Evolutionary conservation across 331 rosid genomes (phyloP).

Genomic region (Pyracantha coccinea): DNA sequence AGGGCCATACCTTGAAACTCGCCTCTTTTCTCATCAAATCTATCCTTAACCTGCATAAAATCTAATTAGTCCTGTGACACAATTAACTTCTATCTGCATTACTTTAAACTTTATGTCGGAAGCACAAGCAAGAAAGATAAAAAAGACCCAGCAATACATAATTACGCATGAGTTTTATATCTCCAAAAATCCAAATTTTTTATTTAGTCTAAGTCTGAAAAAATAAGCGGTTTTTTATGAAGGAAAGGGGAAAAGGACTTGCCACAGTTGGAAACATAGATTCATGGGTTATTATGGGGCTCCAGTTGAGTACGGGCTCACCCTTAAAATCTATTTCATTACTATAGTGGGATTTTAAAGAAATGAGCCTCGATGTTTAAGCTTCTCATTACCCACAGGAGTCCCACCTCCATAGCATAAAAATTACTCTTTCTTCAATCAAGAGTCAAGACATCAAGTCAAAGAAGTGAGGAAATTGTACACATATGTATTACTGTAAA

Average conservation of each 20-base stretch:
- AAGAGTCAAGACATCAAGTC: not conserved
- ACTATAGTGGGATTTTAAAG: too few relatives aligned
- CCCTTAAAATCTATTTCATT: too few relatives aligned
- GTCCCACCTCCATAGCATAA: not conserved
- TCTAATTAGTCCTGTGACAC: conserved; percentile 11
- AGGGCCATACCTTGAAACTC: conserved; percentile 32
- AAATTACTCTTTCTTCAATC: not conserved
- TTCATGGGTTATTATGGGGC: not conserved
- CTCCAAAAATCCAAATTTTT: not conserved
- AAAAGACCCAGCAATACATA: not conserved
- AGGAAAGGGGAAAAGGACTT: not conserved
- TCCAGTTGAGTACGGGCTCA: too few relatives aligned
- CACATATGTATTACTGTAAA: not conserved
- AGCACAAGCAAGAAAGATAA: not conserved
- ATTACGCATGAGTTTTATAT: not conserved
- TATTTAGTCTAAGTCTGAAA: not conserved
- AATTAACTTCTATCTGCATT: not conserved
- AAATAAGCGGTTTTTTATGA: not conserved
- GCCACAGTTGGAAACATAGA: not conserved
- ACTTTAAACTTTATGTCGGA: not conserved
- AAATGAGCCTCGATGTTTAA: too few relatives aligned
- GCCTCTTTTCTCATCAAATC: conserved; percentile 18
- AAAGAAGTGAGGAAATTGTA: not conserved
- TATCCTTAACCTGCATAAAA: conserved; percentile 43
- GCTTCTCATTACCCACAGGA: too few relatives aligned